A percentile compares a stretch with the other conserved stretches of the same genome.
Evolutionary conservation across 1,284 basidiomycete genomes (phyloP).

Genomic region (Sporisorium exsertum): DNA sequence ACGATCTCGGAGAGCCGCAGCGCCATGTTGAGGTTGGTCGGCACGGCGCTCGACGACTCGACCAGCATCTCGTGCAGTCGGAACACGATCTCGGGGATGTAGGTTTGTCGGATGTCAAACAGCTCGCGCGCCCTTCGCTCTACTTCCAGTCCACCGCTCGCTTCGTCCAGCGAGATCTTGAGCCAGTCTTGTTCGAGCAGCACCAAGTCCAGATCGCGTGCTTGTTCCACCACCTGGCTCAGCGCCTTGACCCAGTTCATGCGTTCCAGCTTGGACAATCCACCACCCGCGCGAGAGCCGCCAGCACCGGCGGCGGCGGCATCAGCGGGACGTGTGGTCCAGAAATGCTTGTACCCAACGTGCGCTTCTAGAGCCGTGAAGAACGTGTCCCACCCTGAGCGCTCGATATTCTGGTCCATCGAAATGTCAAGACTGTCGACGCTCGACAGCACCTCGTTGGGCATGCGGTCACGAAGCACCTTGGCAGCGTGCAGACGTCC

Average conservation of each 20-base stretch:
- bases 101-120: constrained; percentile 84
- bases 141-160: constrained; percentile 67
- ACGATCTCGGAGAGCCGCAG: constrained; percentile 84
- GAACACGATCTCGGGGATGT: constrained; percentile 89
- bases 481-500: constrained; percentile 64
- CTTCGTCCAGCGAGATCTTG: constrained; percentile 66
- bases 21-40: constrained; percentile 81
- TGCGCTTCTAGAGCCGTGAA: constrained; percentile 62
- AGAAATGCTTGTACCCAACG: constrained; percentile 57
- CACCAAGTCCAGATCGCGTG: constrained; percentile 69
- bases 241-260: constrained; percentile 56
- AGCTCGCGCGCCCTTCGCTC: constrained; percentile 79
- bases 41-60: constrained; percentile 76
- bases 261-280: constrained; percentile 49
- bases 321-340: constrained; percentile 43
- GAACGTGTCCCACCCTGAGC: constrained; percentile 62
- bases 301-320: neutral
- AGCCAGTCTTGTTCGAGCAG: constrained; percentile 73
- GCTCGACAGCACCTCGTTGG: constrained; percentile 51
- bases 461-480: constrained; percentile 57
- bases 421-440: constrained; percentile 32
- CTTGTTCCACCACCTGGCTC: constrained; percentile 67
- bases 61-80: constrained; percentile 83
- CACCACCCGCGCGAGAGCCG: constrained; percentile 19
- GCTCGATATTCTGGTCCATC: constrained; percentile 58